Evolutionary conservation across 2,329 filamentous ascomycete genomes (phyloP).

Genomic region (Cadophora malorum): DNA sequence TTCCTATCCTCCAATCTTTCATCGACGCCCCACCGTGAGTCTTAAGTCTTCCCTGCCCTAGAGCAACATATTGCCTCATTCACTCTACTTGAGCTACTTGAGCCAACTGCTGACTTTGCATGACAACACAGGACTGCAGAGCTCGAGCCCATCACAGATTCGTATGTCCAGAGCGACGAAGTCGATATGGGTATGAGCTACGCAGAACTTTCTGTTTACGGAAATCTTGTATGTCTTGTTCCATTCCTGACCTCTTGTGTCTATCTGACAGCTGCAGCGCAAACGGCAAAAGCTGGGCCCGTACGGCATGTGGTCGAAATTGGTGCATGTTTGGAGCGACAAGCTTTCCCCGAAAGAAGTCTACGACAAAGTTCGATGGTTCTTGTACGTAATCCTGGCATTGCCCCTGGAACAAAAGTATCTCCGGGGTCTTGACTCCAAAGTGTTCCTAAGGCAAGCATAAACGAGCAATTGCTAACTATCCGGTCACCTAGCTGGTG

Average conservation of each 20-base stretch:
- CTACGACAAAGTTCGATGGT: constrained; percentile 51
- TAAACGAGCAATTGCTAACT: too few species aligned
- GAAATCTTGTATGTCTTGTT: too few species aligned
- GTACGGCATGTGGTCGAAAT: constrained; percentile 54
- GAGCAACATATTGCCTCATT: too few species aligned
- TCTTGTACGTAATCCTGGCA: constrained; percentile 43
- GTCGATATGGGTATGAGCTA: constrained; percentile 55
- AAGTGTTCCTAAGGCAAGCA: too few species aligned
- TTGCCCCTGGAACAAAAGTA: too few species aligned
- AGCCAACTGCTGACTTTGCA: too few species aligned
- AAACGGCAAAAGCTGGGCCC: constrained; percentile 48
- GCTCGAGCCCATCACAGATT: constrained; percentile 68
- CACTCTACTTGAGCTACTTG: too few species aligned
- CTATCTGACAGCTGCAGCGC: constrained; percentile 40
- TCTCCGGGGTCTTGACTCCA: too few species aligned
- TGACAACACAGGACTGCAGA: constrained; percentile 56
- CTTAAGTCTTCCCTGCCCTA: too few species aligned
- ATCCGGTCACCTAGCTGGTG: constrained; percentile 35
- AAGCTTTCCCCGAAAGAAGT: constrained; percentile 51
- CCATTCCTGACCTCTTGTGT: too few species aligned
- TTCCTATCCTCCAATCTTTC: constrained; percentile 69
- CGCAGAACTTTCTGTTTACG: not conserved
- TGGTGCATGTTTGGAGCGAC: constrained; percentile 54
- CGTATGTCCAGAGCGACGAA: constrained; percentile 58
- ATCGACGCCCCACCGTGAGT: constrained; percentile 59